Base-by-base conservation (phyloP, 768 basidiomycete genomes). In the Exsudoporus frostii region DNA sequence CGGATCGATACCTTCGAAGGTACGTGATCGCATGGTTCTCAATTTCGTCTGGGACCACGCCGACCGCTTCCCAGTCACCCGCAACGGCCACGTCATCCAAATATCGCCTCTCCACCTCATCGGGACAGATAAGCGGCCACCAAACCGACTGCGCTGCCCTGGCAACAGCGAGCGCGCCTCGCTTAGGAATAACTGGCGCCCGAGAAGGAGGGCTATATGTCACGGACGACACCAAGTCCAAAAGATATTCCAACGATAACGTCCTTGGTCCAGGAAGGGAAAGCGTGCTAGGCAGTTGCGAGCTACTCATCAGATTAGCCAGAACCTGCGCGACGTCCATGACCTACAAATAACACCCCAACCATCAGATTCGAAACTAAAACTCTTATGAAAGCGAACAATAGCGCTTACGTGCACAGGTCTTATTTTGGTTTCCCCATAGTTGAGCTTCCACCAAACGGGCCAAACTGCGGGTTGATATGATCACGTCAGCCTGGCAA, bases 241-340 rank as follows among this genome's bases (percentile, higher is more conserved):
- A 73, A 34, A 92, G 75, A 69, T 90, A 87, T 66, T 90, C 86
- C 69, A 86, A 83, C 25, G 90, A 89, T 70, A 95, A 78, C 34
- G 88, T 85, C 30, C 84, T 88, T 0, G 96, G 95, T 3, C 97
- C 97, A 41, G 95, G 91, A 43, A 99, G 85, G 49, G 82, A 82
- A 63, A 93, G 72, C 8, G 85, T 92, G 30, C 83, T 80, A 38
- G 86, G 72, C 20, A 84, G 64, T 46, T 83, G 83, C 38, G 85
- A 79, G 41, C 80, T 76, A 17, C 76, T 64, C 71, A 89, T 80
- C 55, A 92, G 72, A 74, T 91, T 90, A n/a, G 80, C 78, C 50
- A 98, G 79, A 6, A 85, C 95, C 71, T 95, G 88, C 10, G 97
- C 96, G 51, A 98, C 91, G 65, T 99, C 95, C 64, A 95, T 71